A percentile compares a stretch with the other conserved stretches of the same genome.
Conservation (phyloP, 768 basidiomycete species). For the Tulasnella sp. region DNA sequence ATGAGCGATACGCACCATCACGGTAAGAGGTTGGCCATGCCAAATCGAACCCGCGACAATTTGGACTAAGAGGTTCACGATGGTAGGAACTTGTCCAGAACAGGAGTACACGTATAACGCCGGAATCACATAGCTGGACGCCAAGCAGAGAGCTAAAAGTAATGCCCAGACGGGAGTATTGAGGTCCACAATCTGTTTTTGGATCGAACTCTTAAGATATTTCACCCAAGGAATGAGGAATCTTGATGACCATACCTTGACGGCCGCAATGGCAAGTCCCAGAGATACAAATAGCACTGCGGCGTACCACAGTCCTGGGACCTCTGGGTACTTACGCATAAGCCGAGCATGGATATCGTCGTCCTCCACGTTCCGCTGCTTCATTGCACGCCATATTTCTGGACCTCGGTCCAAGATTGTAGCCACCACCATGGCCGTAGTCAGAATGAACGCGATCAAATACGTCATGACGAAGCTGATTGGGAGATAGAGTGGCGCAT, state of each 20-base stretch:
- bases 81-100: slow-evolving; percentile 38
- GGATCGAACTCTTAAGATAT: background rate
- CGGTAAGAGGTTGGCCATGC: slow-evolving; percentile 41
- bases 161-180: slow-evolving; percentile 51
- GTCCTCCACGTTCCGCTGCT: slow-evolving; percentile 37
- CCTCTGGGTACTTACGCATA: slow-evolving; percentile 45
- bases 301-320: slow-evolving; percentile 42
- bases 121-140: slow-evolving; percentile 42
- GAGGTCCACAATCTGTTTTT: slow-evolving; percentile 45
- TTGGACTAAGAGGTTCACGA: slow-evolving; percentile 45
- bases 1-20: slow-evolving; percentile 39
- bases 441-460: slow-evolving; percentile 41
- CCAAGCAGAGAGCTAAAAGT: slow-evolving; percentile 38
- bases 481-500: slow-evolving; percentile 48
- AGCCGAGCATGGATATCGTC: slow-evolving; percentile 48
- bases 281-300: slow-evolving; percentile 40
- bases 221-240: background rate
- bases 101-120: slow-evolving; percentile 44
- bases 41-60: slow-evolving; percentile 44
- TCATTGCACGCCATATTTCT: slow-evolving; percentile 36
- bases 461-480: slow-evolving; percentile 42
- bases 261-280: slow-evolving; percentile 37
- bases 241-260: slow-evolving; percentile 32
- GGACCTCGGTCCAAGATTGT: slow-evolving; percentile 44
- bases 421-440: slow-evolving; percentile 43